Percentiles rank a stretch among this genome's conserved stretches.
Conservation (phyloP, 169 alveolate species). For the Plasmodium billcollinsi region DNA sequence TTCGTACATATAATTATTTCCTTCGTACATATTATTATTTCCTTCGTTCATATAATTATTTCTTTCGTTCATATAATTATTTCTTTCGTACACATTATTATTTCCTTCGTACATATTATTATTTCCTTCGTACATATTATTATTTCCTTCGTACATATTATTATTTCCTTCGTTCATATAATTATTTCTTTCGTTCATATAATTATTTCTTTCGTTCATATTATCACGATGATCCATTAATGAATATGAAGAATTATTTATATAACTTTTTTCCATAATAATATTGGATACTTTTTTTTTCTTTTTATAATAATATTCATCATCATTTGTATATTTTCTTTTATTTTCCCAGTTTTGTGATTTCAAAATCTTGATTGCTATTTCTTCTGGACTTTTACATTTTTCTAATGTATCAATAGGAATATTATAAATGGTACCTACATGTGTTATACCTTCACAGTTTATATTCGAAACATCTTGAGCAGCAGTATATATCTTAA, state of each 20-base stretch:
- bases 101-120: too few relatives aligned
- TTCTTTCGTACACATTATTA: too few relatives aligned
- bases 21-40: too few relatives aligned
- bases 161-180: neutral
- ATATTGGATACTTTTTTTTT: conserved; percentile 21
- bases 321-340: conserved; percentile 67
- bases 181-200: too few relatives aligned
- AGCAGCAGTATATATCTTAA: too few relatives aligned
- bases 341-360: conserved; percentile 60
- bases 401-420: conserved; percentile 20
- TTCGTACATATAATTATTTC: too few relatives aligned
- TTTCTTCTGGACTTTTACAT: conserved; percentile 62
- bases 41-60: too few relatives aligned
- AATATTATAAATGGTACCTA: conserved; percentile 28
- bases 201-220: neutral
- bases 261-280: neutral
- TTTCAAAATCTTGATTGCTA: conserved; percentile 60
- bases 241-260: neutral
- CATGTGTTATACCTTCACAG: conserved; percentile 1
- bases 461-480: neutral
- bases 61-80: too few relatives aligned
- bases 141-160: too few relatives aligned
- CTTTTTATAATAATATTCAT: conserved; percentile 14
- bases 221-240: neutral
- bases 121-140: too few relatives aligned